Base-by-base conservation (phyloP, 2,329 filamentous ascomycete genomes). In the Trichophyton benhamiae region DNA sequence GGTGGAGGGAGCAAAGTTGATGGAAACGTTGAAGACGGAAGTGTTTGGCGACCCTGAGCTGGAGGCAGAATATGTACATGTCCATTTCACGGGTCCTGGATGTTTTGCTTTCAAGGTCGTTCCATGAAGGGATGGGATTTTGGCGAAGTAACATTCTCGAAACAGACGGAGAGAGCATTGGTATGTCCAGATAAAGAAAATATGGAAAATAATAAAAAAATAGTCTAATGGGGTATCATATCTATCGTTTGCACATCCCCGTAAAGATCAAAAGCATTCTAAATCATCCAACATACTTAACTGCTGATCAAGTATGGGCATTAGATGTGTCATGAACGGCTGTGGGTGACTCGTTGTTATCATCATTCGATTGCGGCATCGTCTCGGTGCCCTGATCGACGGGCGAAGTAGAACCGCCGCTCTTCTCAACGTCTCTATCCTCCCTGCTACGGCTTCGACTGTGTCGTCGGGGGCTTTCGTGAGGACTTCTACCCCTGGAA, bases 71-170 rank as follows among this genome's bases (percentile, higher is more conserved):
- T 62, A 62, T 62, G 46, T 62, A 25, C 57, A 62, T 60, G 57
- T 60, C 2, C 27, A 62, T 46, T 62, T 36, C 42, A 48, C 57
- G 6, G 61, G 36, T 15, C 42, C 61, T n/a, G 61, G 61, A 20
- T 62, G 61, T 38, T 62, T 62, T 55, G 61, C 61, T 53, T 57
- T 62, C 8, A 59, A 57, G 15, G 49, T 60, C 36, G 42, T 52
- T 27, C 42, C 42, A 9, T 48, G 7, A 6, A 48, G 44, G 20
- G 3, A 9, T 38, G 44, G 20, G 3, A 9, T 38, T 38, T 13
- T 38, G 33, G 8, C 11, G 33, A 38, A 38, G 33, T 38, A 9
- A 38, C 11, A 13, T 9, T 38, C 33, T 38, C 33, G 33, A 38
- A 7, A 7, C 27, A 1, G 27, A 30, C 6, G 27, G 3, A 52